A percentile compares a stretch with the other conserved stretches of the same genome.
These are phyloP conservation scores for Nephelium lappaceum DNA, from an alignment of 345 rosid genomes.

Conservation along the genomic window DNA sequence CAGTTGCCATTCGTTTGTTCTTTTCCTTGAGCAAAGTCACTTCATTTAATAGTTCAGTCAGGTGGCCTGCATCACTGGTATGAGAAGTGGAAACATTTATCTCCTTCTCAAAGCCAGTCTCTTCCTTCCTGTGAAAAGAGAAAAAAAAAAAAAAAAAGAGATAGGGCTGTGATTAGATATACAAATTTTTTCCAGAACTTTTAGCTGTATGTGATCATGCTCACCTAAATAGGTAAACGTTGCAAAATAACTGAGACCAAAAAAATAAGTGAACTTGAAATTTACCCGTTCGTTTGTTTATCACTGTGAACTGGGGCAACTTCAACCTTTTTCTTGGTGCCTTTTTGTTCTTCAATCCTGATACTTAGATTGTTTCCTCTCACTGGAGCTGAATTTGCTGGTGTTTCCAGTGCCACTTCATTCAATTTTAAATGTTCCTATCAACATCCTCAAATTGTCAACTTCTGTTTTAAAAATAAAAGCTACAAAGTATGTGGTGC, in stretches of 20 bases:
- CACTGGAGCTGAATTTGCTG: conserved; percentile 2
- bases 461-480: not conserved
- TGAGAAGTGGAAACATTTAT: conserved; percentile 16
- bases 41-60: conserved; percentile 46
- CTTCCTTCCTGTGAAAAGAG: conserved; percentile 36
- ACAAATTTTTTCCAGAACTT: not conserved
- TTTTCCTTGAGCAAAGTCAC: conserved; percentile 53
- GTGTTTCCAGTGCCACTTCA: not conserved
- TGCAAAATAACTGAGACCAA: not conserved
- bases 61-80: conserved; percentile 35
- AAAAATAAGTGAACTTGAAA: conserved; percentile 7
- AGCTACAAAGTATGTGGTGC: not conserved
- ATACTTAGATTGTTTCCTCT: conserved; percentile 19
- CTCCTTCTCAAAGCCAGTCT: conserved; percentile 32
- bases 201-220: not conserved
- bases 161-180: conserved; percentile 2
- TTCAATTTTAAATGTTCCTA: conserved; percentile 16
- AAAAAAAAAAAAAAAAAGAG: not conserved
- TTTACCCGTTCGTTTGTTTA: conserved; percentile 17
- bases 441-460: conserved; percentile 12
- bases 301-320: conserved; percentile 39
- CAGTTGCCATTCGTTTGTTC: conserved; percentile 75
- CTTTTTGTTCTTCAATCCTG: conserved; percentile 26
- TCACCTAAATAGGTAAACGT: conserved; percentile 3
- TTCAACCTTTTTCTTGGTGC: conserved; percentile 34